A percentile compares a stretch with the other conserved stretches of the same genome.
Conservation (phyloP, 2,329 filamentous ascomycete genomes). For the Simplicillium aogashimaense region DNA sequence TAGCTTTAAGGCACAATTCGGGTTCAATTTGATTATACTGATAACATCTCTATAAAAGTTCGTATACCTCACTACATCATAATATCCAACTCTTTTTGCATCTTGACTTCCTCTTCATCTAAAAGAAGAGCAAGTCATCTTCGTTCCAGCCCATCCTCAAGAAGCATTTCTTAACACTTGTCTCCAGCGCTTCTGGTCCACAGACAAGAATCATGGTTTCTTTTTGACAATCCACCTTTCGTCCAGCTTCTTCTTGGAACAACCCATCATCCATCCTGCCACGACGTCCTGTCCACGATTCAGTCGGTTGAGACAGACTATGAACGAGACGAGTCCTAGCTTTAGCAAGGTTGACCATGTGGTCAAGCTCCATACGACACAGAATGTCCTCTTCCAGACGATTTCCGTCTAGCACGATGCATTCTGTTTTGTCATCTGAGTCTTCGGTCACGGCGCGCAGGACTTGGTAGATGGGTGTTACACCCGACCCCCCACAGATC, state of each 20-base stretch:
- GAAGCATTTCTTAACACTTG: slow-evolving; percentile 45
- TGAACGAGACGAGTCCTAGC: slow-evolving; percentile 56
- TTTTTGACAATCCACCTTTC: slow-evolving; percentile 21
- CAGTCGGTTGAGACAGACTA: slow-evolving; percentile 53
- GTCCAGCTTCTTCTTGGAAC: slow-evolving; percentile 47
- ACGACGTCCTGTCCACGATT: slow-evolving; percentile 56
- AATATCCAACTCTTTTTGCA: too few species aligned
- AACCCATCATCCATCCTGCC: slow-evolving; percentile 59
- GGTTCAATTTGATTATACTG: background rate
- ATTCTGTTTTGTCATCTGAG: slow-evolving; percentile 51
- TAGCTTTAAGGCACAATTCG: too few species aligned
- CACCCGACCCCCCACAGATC: slow-evolving; percentile 78
- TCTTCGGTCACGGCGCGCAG: slow-evolving; percentile 64
- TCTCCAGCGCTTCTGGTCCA: slow-evolving; percentile 68
- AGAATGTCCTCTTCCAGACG: slow-evolving; percentile 72
- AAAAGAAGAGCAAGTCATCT: slow-evolving; percentile 70
- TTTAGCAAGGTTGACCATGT: slow-evolving; percentile 40
- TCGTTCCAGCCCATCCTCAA: slow-evolving; percentile 58
- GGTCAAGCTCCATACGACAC: slow-evolving; percentile 62
- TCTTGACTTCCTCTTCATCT: slow-evolving; percentile 3
- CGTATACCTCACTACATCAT: background rate
- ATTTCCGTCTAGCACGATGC: slow-evolving; percentile 72
- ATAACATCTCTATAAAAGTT: background rate
- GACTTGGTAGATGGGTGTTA: slow-evolving; percentile 87
- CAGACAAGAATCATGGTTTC: slow-evolving; percentile 66